Conservation (phyloP, 2,329 filamentous ascomycete species). For the Fusarium musae region DNA sequence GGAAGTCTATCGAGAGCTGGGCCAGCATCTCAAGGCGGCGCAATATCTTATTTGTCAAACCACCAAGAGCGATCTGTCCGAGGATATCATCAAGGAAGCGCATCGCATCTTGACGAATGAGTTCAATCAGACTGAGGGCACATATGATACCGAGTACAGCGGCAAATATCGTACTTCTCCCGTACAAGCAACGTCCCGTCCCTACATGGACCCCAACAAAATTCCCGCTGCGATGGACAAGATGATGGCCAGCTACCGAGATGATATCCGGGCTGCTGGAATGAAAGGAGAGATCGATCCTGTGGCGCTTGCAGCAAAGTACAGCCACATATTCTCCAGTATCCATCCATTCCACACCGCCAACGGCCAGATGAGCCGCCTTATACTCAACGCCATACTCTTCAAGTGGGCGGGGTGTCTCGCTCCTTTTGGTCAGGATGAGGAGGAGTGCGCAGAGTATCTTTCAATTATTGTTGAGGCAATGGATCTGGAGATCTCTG, state of each 20-base stretch:
- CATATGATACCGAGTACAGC: conserved; percentile 1
- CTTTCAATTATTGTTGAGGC: not conserved
- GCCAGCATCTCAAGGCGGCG: conserved; percentile 19
- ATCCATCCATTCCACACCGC: conserved; percentile 52
- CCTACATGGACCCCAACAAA: not conserved
- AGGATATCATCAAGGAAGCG: conserved; percentile 39
- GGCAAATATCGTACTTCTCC: conserved; percentile 42
- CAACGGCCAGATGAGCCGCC: conserved; percentile 48
- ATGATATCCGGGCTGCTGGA: conserved; percentile 33
- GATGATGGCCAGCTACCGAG: conserved; percentile 33
- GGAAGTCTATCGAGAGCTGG: conserved; percentile 10
- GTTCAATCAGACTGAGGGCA: not conserved
- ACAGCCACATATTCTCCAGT: conserved; percentile 46
- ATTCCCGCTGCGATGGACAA: conserved; percentile 42
- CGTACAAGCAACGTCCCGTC: conserved; percentile 20
- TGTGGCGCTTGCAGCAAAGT: conserved; percentile 42
- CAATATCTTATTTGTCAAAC: conserved; percentile 27
- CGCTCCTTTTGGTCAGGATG: not conserved
- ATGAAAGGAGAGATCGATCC: conserved; percentile 37
- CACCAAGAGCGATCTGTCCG: conserved; percentile 18
- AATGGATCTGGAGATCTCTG: not conserved
- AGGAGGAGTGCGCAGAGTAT: not conserved
- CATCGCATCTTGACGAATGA: conserved; percentile 37
- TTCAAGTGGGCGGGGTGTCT: conserved; percentile 37
- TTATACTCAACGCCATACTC: conserved; percentile 49